Percentiles rank a stretch among this genome's conserved stretches.
Evolutionary conservation across 2,329 filamentous ascomycete genomes (phyloP).

Genomic region (Pseudomassariella vexata): DNA sequence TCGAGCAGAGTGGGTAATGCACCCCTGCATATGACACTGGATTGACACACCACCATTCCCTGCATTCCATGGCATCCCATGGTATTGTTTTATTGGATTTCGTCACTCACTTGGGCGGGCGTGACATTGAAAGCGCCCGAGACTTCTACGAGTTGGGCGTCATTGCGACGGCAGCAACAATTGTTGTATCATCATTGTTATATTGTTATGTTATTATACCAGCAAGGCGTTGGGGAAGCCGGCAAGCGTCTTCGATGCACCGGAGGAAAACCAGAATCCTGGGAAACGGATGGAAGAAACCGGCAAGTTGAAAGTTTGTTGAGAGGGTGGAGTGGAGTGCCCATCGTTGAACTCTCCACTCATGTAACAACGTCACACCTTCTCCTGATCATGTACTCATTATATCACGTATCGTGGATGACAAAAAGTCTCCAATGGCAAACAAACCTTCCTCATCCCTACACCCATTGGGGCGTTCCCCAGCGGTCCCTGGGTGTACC

Average conservation of each 20-base stretch:
- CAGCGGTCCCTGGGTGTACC: too few relatives aligned
- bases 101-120: too few relatives aligned
- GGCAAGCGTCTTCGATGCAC: neutral
- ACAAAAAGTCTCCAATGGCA: too few relatives aligned
- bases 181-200: conserved; percentile 3
- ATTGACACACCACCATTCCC: neutral
- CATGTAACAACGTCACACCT: conserved; percentile 1
- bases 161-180: too few relatives aligned
- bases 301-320: neutral
- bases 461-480: too few relatives aligned
- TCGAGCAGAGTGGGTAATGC: too few relatives aligned
- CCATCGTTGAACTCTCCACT: conserved; percentile 2
- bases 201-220: neutral
- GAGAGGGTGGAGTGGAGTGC: neutral
- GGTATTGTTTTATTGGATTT: neutral
- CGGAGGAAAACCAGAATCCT: neutral
- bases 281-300: neutral
- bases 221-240: conserved; percentile 6
- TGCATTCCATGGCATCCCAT: neutral
- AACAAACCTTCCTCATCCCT: too few relatives aligned
- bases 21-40: conserved; percentile 22
- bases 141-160: too few relatives aligned
- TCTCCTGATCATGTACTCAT: neutral
- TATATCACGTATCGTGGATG: neutral
- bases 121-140: neutral